Percentiles rank a stretch among this genome's conserved stretches.
Evolutionary conservation across 1,284 basidiomycete genomes (phyloP).

Genomic region (Mrakiaceae sp.): DNA sequence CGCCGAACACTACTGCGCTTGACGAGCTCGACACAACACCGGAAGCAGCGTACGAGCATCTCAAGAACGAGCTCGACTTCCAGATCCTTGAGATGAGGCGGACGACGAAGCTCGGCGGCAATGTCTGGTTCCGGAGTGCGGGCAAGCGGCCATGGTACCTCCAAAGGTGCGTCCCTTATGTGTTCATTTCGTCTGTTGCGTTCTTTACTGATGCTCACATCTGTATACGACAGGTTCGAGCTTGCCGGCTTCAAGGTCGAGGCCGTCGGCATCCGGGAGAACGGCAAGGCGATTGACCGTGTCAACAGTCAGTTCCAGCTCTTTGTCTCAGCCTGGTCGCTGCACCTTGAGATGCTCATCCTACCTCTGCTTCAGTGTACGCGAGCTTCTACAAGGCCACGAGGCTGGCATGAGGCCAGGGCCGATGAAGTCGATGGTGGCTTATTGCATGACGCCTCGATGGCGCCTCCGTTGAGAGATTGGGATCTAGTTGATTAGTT

Average conservation of each 20-base stretch:
- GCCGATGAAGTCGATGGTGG: too few relatives aligned
- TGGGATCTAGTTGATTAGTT: too few relatives aligned
- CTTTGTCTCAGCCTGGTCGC: background rate
- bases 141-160: constrained; percentile 64
- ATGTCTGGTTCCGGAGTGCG: constrained; percentile 58
- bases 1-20: constrained; percentile 21
- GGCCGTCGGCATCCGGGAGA: constrained; percentile 39
- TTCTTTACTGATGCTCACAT: background rate
- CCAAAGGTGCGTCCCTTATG: constrained; percentile 40
- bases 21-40: constrained; percentile 33
- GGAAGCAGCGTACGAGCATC: constrained; percentile 30
- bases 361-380: background rate
- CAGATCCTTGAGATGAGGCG: constrained; percentile 53
- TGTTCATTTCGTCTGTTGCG: too few relatives aligned
- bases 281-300: constrained; percentile 45
- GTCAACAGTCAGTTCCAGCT: constrained; percentile 43
- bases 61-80: constrained; percentile 45
- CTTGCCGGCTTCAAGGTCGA: constrained; percentile 42
- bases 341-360: background rate
- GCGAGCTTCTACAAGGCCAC: constrained; percentile 9
- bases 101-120: constrained; percentile 38
- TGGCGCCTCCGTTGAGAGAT: too few relatives aligned
- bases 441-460: too few relatives aligned
- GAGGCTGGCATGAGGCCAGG: background rate
- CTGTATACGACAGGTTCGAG: constrained; percentile 31